Evolutionary conservation across 1,284 basidiomycete genomes (phyloP), one percentile per base, ranked within the genome.

Genomic region (Ceraceosorus bombacis): DNA sequence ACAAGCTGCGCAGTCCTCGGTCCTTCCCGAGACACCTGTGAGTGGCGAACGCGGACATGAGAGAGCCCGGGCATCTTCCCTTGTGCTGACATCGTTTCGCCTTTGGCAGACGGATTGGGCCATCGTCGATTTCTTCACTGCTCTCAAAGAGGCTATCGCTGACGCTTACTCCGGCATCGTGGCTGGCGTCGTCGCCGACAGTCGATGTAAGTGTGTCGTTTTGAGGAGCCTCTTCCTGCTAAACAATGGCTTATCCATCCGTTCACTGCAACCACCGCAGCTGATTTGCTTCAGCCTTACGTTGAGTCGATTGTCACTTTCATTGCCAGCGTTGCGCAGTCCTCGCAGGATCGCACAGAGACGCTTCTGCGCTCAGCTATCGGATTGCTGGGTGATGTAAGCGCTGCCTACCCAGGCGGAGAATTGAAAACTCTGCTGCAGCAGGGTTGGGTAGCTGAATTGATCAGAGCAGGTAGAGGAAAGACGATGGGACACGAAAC

Each of bases 81-180:
- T 27, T 1, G 27, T 27, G 27, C 27, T 27, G 27, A 27, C 27
- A 27, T 27, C 27, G 27, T 27, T 17, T 41, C 56, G 52, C 12
- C 17, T 8, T 36, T 27, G 12, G 41, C 58, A 89, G 88, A 83
- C 86, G 56, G 90, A 93, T 76, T 90, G 86, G 68, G 91, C 94
- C 66, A 83, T 91, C 63, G 83, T 91, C 62, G 94, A 99, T 70
- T 98, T 98, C 78, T 89, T 96, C 61, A 85, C 85, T 64, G 85
- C 85, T 57, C 83, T 99, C 64, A 86, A 94, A 48, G 94, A 98
- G 77, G 90, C 91, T 51, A 96, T 99, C 67, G 82, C 96, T 49
- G 95, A 98, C 78, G 93, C 94, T 4, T 97, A 96, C 75, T 93
- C 90, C 7, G 93, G 95, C 53, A 88, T 97, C 66, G 86, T 96